Conservation (phyloP, 1,284 basidiomycete genomes). For the Termitomyces sp. region DNA sequence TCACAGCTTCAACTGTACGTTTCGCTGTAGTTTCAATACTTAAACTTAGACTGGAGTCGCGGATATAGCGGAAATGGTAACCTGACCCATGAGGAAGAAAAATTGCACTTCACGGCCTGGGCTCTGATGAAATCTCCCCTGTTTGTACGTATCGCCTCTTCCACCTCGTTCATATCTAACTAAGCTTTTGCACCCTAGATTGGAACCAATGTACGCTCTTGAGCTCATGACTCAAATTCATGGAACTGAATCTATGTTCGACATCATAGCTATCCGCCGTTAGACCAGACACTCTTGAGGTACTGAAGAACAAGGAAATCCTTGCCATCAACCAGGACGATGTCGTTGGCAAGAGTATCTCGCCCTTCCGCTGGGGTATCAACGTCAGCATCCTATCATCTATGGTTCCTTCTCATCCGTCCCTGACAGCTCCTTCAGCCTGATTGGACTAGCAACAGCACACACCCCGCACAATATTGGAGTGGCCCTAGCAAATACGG, state of each 20-base stretch:
- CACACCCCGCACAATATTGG: slow-evolving; percentile 48
- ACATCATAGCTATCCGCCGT: slow-evolving; percentile 27
- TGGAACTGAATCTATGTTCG: background rate
- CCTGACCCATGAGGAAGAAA: slow-evolving; percentile 52
- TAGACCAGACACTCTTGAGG: slow-evolving; percentile 28
- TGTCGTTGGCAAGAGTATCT: slow-evolving; percentile 30
- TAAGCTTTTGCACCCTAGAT: slow-evolving; percentile 13
- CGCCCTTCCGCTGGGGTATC: slow-evolving; percentile 41
- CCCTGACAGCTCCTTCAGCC: slow-evolving; percentile 21
- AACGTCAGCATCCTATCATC: slow-evolving; percentile 31
- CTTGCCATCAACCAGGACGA: slow-evolving; percentile 40
- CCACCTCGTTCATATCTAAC: background rate
- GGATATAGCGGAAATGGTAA: slow-evolving; percentile 48
- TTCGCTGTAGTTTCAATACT: background rate
- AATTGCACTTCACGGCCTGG: slow-evolving; percentile 43
- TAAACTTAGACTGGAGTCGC: background rate
- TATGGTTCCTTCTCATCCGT: background rate
- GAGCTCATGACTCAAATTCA: too few species aligned
- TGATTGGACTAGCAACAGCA: slow-evolving; percentile 41
- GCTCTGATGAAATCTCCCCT: slow-evolving; percentile 50
- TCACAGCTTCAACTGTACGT: slow-evolving; percentile 13
- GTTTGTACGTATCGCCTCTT: slow-evolving; percentile 26
- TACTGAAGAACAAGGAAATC: slow-evolving; percentile 19
- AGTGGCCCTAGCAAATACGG: slow-evolving; percentile 43
- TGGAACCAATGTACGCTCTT: slow-evolving; percentile 24